phyloP scores from a whole-genome alignment of 805 yeast species.

The Naumovozyma castellii region DNA sequence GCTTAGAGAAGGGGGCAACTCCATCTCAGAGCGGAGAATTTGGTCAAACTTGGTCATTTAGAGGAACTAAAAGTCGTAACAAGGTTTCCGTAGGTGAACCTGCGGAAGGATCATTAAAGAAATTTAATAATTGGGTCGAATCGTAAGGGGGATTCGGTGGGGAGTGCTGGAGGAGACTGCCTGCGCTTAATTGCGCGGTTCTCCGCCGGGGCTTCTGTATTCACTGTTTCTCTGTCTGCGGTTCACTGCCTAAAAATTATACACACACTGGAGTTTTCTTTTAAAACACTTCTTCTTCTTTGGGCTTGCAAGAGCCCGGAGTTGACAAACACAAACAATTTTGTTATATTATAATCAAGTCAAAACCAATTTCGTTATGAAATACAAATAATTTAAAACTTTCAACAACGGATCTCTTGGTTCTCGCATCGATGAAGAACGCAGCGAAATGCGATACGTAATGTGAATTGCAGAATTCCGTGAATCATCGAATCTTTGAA shows the following conservation, averaged over 20 bases:
- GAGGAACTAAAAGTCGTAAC: constrained; percentile 39
- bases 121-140: constrained; percentile 7
- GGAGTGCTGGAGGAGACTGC: constrained; percentile 4
- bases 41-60: constrained; percentile 38
- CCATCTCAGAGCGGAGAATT: constrained; percentile 30
- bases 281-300: constrained; percentile 9
- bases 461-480: constrained; percentile 31
- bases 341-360: constrained; percentile 8
- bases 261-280: constrained; percentile 19
- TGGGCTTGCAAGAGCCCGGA: constrained; percentile 9
- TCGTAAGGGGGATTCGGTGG: constrained; percentile 2
- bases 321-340: constrained; percentile 17
- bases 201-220: constrained; percentile 3
- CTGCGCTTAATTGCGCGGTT: constrained; percentile 29
- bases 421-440: constrained; percentile 39
- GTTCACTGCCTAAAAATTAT: constrained; percentile 1
- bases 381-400: constrained; percentile 28
- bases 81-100: constrained; percentile 37
- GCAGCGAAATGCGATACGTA: constrained; percentile 39
- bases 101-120: constrained; percentile 34
- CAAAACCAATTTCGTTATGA: constrained; percentile 14
- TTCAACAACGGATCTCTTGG: constrained; percentile 38
- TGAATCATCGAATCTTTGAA: constrained; percentile 39
- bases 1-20: constrained; percentile 32
- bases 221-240: constrained; percentile 4